Percentiles rank a stretch among this genome's conserved stretches.
Conservation (phyloP, 257 asterid genomes). For the Solanum acaule region DNA sequence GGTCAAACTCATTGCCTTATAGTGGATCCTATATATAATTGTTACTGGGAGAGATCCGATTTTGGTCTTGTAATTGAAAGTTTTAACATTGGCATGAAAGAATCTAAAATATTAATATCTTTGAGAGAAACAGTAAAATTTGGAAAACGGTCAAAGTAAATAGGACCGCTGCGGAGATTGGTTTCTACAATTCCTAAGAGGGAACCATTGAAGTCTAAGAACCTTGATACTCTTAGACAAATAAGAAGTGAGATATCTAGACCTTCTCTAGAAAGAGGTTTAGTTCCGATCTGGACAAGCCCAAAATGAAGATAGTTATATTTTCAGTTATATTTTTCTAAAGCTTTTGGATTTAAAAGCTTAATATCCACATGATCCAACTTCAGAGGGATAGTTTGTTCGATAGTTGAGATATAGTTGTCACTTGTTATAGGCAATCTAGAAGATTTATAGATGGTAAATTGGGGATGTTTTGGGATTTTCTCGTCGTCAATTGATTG, state of each 20-base stretch:
- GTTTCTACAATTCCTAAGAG: neutral
- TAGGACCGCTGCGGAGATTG: neutral
- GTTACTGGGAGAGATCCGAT: neutral
- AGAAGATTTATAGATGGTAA: neutral
- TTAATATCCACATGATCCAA: neutral
- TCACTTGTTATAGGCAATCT: neutral
- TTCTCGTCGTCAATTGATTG: neutral
- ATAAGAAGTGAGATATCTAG: neutral
- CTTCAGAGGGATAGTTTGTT: neutral
- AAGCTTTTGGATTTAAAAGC: neutral
- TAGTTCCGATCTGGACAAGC: neutral
- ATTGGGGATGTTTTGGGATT: neutral
- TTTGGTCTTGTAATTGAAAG: neutral
- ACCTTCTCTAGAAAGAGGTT: neutral
- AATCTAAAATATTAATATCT: neutral
- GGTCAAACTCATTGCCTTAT: neutral
- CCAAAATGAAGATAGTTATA: neutral
- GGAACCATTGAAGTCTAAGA: neutral
- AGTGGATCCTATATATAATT: neutral
- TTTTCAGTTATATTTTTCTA: neutral
- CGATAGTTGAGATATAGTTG: neutral
- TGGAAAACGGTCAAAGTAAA: neutral
- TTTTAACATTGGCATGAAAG: neutral
- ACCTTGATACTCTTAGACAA: neutral
- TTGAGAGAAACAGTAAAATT: neutral